Evolutionary conservation across 2,329 filamentous ascomycete species (phyloP), one percentile per base, ranked within the genome.

Genomic region (Colletotrichum echinochloae): DNA sequence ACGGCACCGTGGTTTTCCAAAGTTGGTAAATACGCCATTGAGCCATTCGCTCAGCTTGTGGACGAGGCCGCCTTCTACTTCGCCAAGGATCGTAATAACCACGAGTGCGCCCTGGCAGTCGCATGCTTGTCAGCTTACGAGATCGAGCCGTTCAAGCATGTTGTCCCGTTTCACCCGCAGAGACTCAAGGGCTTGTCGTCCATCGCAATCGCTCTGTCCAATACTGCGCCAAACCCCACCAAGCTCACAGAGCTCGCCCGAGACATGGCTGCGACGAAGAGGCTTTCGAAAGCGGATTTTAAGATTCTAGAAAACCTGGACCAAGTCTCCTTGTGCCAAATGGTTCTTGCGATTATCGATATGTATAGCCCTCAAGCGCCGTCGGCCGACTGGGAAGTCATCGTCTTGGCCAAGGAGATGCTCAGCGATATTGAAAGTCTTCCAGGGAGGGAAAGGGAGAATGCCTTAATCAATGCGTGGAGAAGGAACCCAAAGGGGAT

Each of bases 271-370:
- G 70, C 60, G 3, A 73, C 70, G 46, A 68, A 59, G 16, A 63
- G 52, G 16, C 59, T 71, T 39, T 8, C 52, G 18, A 23, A 37
- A 5, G 44, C 60, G 18, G 41, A 46, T 2, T 35, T 68, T 23
- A 54, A 61, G 30, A 23, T 71, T 1, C 23, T 71, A 23, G 68
- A 77, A 5, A 80, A 81, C 20, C 82, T 86, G 12, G 87, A 89
- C 66, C 86, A 87, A 71, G 82, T 87, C 3, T 85, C 84, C 12
- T 78, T 89, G 60, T 86, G 85, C 71, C 86, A 90, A 73, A 84
- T 84, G 65, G 75, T 90, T 18, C 78, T 89, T 64, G 78, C 83
- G 46, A 81, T 90, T 74, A 80, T 86, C 16, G 72, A 84, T 26
- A 77, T 81, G 37, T 81, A 83, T 55, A 82, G 79, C 1, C 82